Percentiles rank a stretch among this genome's conserved stretches.
Conservation (phyloP, 352 stramenopile species). For the Phytophthora lateralis region DNA sequence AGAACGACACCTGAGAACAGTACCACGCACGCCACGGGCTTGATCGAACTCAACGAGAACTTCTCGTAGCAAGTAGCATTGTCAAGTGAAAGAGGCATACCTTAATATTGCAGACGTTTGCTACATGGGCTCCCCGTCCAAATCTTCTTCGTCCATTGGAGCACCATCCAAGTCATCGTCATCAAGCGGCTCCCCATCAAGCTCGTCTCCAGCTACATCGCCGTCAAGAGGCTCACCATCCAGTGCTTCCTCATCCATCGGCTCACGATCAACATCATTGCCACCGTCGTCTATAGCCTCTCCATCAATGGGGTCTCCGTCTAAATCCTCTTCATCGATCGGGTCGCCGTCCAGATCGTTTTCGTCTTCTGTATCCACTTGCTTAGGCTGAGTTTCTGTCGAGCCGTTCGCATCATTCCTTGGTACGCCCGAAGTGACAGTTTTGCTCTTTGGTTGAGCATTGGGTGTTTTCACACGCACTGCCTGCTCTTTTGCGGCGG, state of each 20-base stretch:
- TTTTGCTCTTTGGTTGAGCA: not conserved
- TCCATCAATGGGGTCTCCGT: slow-evolving; percentile 41
- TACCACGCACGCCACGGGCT: slow-evolving; percentile 32
- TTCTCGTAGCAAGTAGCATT: slow-evolving; percentile 4
- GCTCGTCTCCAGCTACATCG: slow-evolving; percentile 32
- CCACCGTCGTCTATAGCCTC: slow-evolving; percentile 18
- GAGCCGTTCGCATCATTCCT: not conserved
- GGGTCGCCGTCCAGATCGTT: slow-evolving; percentile 39
- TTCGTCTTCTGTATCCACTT: slow-evolving; percentile 5
- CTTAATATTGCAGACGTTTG: no score
- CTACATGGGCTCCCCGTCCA: slow-evolving; percentile 47
- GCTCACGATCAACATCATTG: slow-evolving; percentile 43
- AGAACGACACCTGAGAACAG: slow-evolving; percentile 22
- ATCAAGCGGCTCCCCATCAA: slow-evolving; percentile 48
- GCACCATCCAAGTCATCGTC: slow-evolving; percentile 48
- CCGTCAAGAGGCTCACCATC: slow-evolving; percentile 50
- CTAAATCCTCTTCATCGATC: slow-evolving; percentile 48
- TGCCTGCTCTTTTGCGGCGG: slow-evolving; percentile 4
- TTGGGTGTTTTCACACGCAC: slow-evolving; percentile 6
- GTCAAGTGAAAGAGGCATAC: no score
- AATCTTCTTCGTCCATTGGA: slow-evolving; percentile 50
- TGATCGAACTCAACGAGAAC: slow-evolving; percentile 38
- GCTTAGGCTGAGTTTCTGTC: not conserved
- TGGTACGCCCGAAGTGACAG: not conserved
- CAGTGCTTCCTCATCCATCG: slow-evolving; percentile 45